Conservation (phyloP, 2,329 filamentous ascomycete species). For the Orbilia quercus region DNA sequence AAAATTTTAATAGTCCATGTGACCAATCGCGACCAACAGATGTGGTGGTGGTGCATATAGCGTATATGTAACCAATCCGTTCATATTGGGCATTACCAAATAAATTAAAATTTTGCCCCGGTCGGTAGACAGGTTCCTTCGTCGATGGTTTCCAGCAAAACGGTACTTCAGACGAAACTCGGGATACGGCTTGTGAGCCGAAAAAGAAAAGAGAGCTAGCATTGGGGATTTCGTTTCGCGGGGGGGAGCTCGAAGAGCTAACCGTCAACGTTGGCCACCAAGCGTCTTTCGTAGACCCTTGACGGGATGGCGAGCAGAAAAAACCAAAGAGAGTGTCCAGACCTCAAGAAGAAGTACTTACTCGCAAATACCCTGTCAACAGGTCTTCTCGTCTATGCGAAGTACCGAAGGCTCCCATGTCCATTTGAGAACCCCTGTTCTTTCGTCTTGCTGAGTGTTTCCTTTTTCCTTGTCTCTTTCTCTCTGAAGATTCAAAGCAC, state of each 20-base stretch:
- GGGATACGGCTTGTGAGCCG: not conserved
- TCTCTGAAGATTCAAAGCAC: not conserved
- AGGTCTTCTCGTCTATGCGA: slow-evolving; percentile 52
- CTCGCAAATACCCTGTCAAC: slow-evolving; percentile 17
- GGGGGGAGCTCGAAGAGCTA: slow-evolving; percentile 30
- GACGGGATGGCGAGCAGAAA: slow-evolving; percentile 3
- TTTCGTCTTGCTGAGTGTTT: slow-evolving; percentile 12
- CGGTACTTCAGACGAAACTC: slow-evolving; percentile 26
- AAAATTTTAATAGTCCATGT: slow-evolving; percentile 53
- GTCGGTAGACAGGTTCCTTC: slow-evolving; percentile 22
- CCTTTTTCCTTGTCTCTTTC: too few relatives aligned
- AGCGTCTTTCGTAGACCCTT: slow-evolving; percentile 52
- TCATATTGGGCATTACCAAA: too few relatives aligned
- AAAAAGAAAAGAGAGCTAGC: slow-evolving; percentile 15
- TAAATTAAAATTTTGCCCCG: too few relatives aligned
- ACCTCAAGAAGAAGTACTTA: not conserved
- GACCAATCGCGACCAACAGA: slow-evolving; percentile 54
- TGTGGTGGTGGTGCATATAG: slow-evolving; percentile 33
- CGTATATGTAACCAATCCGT: slow-evolving; percentile 26
- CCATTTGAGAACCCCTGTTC: slow-evolving; percentile 1
- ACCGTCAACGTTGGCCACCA: slow-evolving; percentile 56
- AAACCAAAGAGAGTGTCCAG: too few relatives aligned
- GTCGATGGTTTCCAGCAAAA: slow-evolving; percentile 15
- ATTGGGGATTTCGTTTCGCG: too few relatives aligned
- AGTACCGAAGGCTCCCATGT: slow-evolving; percentile 34